Conservation (phyloP, 1,284 basidiomycete species). For the Puccinia polysora region DNA sequence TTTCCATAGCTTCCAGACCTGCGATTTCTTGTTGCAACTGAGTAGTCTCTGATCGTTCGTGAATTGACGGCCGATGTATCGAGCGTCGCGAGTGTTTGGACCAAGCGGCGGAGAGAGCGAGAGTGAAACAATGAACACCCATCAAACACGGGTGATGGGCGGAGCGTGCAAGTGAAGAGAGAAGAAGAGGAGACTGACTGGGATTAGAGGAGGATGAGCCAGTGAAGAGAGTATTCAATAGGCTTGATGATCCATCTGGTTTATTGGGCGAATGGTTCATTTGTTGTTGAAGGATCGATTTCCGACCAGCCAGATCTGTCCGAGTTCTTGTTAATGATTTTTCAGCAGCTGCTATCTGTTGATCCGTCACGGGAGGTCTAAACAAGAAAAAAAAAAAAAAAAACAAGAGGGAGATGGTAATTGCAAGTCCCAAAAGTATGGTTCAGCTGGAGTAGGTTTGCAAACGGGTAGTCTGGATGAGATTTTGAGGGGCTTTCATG, state of each 20-base stretch:
- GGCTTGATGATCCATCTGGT: constrained; percentile 43
- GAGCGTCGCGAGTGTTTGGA: neutral
- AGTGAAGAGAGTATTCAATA: constrained; percentile 44
- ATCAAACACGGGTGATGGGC: no score
- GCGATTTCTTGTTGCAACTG: constrained; percentile 53
- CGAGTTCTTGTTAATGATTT: constrained; percentile 48
- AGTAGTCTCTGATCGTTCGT: constrained; percentile 48
- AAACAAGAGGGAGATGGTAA: neutral
- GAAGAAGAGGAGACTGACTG: neutral
- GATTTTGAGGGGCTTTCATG: no score
- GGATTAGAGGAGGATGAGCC: constrained; percentile 32
- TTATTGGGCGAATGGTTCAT: constrained; percentile 47
- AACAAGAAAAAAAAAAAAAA: neutral
- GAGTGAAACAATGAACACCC: no score
- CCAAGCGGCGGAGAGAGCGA: constrained; percentile 1
- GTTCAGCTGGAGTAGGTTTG: no score
- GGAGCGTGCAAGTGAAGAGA: no score
- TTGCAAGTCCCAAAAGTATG: no score
- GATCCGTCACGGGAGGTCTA: constrained; percentile 50
- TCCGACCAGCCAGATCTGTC: constrained; percentile 47
- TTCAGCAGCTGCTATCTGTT: constrained; percentile 49
- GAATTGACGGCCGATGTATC: neutral
- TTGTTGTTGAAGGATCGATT: constrained; percentile 20
- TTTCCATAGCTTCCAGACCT: constrained; percentile 53
- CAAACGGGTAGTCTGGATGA: no score